Percentiles rank a stretch among this genome's conserved stretches.
Evolutionary conservation across 768 basidiomycete species (phyloP).

Genomic region (Phylloporus sp.): DNA sequence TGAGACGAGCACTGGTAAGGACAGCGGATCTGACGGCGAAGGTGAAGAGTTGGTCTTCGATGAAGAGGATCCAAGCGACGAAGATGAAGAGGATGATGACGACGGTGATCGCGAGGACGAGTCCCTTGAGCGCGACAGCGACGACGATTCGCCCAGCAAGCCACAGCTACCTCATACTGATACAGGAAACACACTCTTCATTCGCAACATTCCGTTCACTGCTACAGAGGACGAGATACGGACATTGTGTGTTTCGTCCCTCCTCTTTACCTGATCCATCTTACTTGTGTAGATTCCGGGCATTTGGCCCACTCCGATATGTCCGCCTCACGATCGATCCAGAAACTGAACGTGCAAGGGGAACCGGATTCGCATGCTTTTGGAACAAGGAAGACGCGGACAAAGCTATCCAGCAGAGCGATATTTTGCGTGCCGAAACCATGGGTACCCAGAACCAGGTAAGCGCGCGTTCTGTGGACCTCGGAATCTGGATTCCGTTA

Average conservation of each 20-base stretch:
- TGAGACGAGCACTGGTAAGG: conserved; percentile 19
- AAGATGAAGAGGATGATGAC: conserved; percentile 28
- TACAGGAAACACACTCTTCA: conserved; percentile 86
- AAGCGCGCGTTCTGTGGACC: conserved; percentile 18
- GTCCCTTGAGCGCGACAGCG: conserved; percentile 3
- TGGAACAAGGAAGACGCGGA: conserved; percentile 93
- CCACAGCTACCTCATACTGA: conserved; percentile 80
- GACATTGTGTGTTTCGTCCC: conserved; percentile 54
- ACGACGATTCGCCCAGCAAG: conserved; percentile 47
- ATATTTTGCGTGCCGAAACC: conserved; percentile 63
- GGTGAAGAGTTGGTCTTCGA: conserved; percentile 46
- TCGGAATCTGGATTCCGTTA: background rate
- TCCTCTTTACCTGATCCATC: background rate
- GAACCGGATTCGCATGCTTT: conserved; percentile 96
- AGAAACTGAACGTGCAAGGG: conserved; percentile 80
- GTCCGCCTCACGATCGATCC: conserved; percentile 86
- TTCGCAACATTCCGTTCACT: conserved; percentile 89
- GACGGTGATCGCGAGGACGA: conserved; percentile 24
- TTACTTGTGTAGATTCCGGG: conserved; percentile 56
- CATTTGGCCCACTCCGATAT: conserved; percentile 90
- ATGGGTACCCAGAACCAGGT: conserved; percentile 39
- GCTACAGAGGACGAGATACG: conserved; percentile 93
- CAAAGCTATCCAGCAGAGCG: conserved; percentile 77
- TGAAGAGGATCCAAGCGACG: conserved; percentile 25
- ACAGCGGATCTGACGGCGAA: conserved; percentile 36